Evolutionary conservation across 768 basidiomycete species (phyloP).

Genomic region (Tricholoma sp.): DNA sequence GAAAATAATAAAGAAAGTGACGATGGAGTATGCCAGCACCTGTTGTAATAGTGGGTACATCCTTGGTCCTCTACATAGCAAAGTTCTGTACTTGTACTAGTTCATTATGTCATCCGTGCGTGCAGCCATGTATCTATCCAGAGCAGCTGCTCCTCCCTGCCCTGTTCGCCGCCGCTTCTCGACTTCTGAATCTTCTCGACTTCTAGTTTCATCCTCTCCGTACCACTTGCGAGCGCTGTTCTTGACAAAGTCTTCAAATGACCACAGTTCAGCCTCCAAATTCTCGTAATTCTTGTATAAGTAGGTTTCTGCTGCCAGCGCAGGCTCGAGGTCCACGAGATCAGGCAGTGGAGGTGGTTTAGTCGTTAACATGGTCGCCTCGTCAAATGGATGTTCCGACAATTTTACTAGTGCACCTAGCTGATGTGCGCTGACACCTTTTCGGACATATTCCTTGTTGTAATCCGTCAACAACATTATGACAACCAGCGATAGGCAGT

Average conservation of each 20-base stretch:
- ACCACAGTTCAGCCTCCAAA: slow-evolving; percentile 67
- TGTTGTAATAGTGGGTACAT: slow-evolving; percentile 10
- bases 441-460: slow-evolving; percentile 67
- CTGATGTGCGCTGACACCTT: slow-evolving; percentile 49
- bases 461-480: background rate
- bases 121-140: background rate
- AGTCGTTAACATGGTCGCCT: slow-evolving; percentile 33
- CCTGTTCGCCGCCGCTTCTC: slow-evolving; percentile 1
- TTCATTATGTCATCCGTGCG: background rate
- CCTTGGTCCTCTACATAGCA: no score
- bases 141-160: slow-evolving; percentile 4
- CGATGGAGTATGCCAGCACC: slow-evolving; percentile 27
- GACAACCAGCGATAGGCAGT: background rate
- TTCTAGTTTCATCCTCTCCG: slow-evolving; percentile 2
- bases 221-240: slow-evolving; percentile 81
- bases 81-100: no score
- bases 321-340: slow-evolving; percentile 22
- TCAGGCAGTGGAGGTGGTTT: slow-evolving; percentile 38
- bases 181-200: background rate
- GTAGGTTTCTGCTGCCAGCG: slow-evolving; percentile 65
- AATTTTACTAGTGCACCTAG: slow-evolving; percentile 39
- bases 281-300: slow-evolving; percentile 47
- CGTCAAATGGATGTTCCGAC: slow-evolving; percentile 24
- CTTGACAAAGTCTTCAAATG: slow-evolving; percentile 73
- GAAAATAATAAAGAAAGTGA: slow-evolving; percentile 39